phyloP scores from a whole-genome alignment of 108 stramenopile genomes.

The Fistulifera solaris region DNA sequence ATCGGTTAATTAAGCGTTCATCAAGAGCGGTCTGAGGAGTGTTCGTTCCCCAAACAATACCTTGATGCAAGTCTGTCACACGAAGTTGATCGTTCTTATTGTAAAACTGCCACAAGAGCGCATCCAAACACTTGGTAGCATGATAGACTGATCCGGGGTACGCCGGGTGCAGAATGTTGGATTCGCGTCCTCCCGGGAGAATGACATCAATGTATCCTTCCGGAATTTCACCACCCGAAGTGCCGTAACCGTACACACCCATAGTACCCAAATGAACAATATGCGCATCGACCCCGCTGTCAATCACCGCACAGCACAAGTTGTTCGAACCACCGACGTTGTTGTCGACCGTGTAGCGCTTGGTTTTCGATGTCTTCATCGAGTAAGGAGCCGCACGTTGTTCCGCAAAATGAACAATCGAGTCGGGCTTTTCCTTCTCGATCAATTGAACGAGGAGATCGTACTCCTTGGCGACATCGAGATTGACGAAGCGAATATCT shows the following conservation, averaged over 20 bases:
- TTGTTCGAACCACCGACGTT: constrained; percentile 95
- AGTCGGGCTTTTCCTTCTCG: constrained; percentile 87
- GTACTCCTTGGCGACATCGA: constrained; percentile 94
- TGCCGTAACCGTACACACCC: constrained; percentile 99
- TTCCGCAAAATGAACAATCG: constrained; percentile 97
- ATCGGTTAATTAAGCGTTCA: constrained; percentile 93
- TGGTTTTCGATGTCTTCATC: constrained; percentile 87
- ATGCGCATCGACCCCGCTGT: constrained; percentile 90
- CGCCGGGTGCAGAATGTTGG: constrained; percentile 95
- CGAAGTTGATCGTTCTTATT: constrained; percentile 94
- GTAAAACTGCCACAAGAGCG: constrained; percentile 96
- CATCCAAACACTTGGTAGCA: constrained; percentile 95
- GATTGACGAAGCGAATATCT: constrained; percentile 83
- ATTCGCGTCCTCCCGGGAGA: constrained; percentile 84
- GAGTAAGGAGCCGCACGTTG: constrained; percentile 98
- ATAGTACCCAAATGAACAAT: constrained; percentile 98
- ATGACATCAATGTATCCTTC: constrained; percentile 98
- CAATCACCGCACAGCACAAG: constrained; percentile 93
- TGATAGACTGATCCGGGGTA: constrained; percentile 96
- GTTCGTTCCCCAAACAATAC: constrained; percentile 99
- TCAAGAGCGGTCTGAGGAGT: constrained; percentile 92
- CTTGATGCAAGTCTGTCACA: constrained; percentile 96
- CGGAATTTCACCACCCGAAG: constrained; percentile 95
- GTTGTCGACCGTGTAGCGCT: constrained; percentile 98
- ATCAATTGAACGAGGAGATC: constrained; percentile 89